Conservation (phyloP, 2,329 filamentous ascomycete species). For the Trichoderma semiorbis region DNA sequence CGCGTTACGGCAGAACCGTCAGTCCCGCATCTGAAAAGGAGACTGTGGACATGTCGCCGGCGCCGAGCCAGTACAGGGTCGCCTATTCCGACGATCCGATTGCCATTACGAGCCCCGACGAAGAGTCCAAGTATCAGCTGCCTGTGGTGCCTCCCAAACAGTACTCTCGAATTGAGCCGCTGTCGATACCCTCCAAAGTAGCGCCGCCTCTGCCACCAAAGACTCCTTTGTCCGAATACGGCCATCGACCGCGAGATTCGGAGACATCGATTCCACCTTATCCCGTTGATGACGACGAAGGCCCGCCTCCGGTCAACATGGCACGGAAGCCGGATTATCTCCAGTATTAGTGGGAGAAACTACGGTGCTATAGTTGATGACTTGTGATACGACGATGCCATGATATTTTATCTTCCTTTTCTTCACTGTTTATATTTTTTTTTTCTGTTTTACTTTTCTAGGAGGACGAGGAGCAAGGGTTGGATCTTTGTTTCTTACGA, state of each 20-base stretch:
- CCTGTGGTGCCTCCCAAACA: slow-evolving; percentile 24
- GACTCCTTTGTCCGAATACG: slow-evolving; percentile 61
- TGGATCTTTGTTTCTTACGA: slow-evolving; percentile 7
- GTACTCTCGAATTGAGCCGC: slow-evolving; percentile 51
- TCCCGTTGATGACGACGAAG: slow-evolving; percentile 71
- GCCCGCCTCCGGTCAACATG: slow-evolving; percentile 81
- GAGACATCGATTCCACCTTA: slow-evolving; percentile 61
- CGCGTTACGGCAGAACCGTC: slow-evolving; percentile 29
- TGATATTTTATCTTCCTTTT: not conserved
- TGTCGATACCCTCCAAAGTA: slow-evolving; percentile 74
- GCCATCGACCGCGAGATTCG: slow-evolving; percentile 30
- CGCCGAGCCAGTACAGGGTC: slow-evolving; percentile 55
- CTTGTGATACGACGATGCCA: not conserved
- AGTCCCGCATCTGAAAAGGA: slow-evolving; percentile 38
- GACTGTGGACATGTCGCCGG: slow-evolving; percentile 56
- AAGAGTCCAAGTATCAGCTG: slow-evolving; percentile 44
- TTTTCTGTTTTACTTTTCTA: not conserved
- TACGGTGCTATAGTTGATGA: not conserved
- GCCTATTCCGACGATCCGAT: slow-evolving; percentile 66
- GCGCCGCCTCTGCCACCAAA: slow-evolving; percentile 77
- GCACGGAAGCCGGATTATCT: slow-evolving; percentile 76
- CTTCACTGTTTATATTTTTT: not conserved
- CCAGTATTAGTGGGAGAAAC: not conserved
- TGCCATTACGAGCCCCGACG: slow-evolving; percentile 58
- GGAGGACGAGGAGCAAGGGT: not conserved